Conservation (phyloP, 192 early-diverging fungal genomes). For the Coemansia sp. region DNA sequence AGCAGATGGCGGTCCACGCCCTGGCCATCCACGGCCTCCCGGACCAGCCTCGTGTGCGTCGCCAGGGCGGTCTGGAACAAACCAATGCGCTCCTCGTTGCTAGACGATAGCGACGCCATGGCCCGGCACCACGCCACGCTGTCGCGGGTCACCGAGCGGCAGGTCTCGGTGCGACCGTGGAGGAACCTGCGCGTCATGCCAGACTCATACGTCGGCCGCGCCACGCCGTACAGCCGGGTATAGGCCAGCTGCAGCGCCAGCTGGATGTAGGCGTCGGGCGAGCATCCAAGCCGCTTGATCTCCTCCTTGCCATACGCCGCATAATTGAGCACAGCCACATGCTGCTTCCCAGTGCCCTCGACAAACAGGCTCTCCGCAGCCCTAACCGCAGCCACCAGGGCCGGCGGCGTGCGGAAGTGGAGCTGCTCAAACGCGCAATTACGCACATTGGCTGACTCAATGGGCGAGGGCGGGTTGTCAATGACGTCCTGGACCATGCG, state of each 20-base stretch:
- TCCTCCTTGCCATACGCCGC: slow-evolving; percentile 89
- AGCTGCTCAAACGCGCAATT: slow-evolving; percentile 57
- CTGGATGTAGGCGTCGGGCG: slow-evolving; percentile 79
- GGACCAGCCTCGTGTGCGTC: slow-evolving; percentile 80
- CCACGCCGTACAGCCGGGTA: slow-evolving; percentile 81
- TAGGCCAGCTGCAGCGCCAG: slow-evolving; percentile 98
- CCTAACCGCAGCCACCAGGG: slow-evolving; percentile 60
- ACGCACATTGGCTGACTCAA: not conserved
- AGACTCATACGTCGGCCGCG: slow-evolving; percentile 88
- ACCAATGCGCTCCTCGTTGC: slow-evolving; percentile 59
- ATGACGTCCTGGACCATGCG: slow-evolving; percentile 83
- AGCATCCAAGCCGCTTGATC: slow-evolving; percentile 84
- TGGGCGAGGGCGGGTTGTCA: slow-evolving; percentile 58
- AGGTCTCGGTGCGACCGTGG: slow-evolving; percentile 94
- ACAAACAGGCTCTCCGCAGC: slow-evolving; percentile 76
- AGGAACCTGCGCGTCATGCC: slow-evolving; percentile 91
- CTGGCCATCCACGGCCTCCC: slow-evolving; percentile 71
- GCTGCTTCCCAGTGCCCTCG: slow-evolving; percentile 71
- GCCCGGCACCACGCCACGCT: slow-evolving; percentile 80
- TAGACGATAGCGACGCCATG: slow-evolving; percentile 63
- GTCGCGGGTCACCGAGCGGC: slow-evolving; percentile 77
- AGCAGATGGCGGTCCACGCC: slow-evolving; percentile 95
- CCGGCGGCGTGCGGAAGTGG: slow-evolving; percentile 64
- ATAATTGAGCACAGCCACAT: slow-evolving; percentile 80
- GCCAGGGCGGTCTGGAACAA: slow-evolving; percentile 75